Conservation (phyloP, 1,284 basidiomycete species). For the Cystodermella granulosa region DNA sequence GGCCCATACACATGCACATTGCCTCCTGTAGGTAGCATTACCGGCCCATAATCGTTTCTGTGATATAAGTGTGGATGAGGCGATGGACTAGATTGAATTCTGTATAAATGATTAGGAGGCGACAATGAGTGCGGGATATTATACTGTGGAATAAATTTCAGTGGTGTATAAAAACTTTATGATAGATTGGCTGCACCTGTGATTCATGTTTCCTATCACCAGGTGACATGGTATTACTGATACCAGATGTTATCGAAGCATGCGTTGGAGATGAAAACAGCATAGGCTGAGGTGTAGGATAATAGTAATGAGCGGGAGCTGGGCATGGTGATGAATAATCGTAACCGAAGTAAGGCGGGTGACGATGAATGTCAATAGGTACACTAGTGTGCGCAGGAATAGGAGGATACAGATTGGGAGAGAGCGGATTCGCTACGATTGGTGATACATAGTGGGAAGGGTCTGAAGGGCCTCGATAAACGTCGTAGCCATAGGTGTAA, state of each 20-base stretch:
- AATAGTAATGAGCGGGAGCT: constrained; percentile 55
- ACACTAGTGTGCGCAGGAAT: not conserved
- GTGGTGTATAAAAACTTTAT: too few species aligned
- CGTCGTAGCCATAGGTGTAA: constrained; percentile 15
- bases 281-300: constrained; percentile 56
- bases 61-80: constrained; percentile 44
- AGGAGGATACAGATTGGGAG: not conserved
- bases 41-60: too few species aligned
- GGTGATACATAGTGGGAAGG: constrained; percentile 7
- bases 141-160: too few species aligned
- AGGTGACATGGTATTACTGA: constrained; percentile 45
- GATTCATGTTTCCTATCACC: too few species aligned
- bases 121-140: too few species aligned
- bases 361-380: constrained; percentile 20
- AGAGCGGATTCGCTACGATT: not conserved
- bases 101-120: not conserved
- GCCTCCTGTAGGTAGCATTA: too few species aligned
- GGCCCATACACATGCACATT: too few species aligned
- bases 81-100: constrained; percentile 36
- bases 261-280: constrained; percentile 53
- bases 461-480: constrained; percentile 4
- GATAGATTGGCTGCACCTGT: too few species aligned
- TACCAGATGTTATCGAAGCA: constrained; percentile 56
- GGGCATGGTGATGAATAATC: constrained; percentile 49
- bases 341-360: constrained; percentile 55